Base-by-base conservation (phyloP, 2,329 filamentous ascomycete species). In the Arthrinium puccinioides region DNA sequence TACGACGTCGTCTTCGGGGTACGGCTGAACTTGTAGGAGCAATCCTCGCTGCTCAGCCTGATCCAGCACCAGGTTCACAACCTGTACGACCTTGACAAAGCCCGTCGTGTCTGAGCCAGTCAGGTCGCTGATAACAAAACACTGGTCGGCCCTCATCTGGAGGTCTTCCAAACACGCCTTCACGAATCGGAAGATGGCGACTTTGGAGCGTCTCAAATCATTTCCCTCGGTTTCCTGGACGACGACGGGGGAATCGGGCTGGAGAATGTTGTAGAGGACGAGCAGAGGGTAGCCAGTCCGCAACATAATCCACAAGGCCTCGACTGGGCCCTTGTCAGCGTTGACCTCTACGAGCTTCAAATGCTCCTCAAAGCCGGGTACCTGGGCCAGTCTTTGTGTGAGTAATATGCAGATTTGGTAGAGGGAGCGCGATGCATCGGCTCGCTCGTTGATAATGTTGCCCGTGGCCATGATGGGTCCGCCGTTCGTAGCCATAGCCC, bases 401-500 rank as follows among this genome's bases (percentile, higher is more conserved):
- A 97, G 70, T 37, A 82, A 80, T 48, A 94, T 75, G 60, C 92
- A 97, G 60, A 94, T 95, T 62, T 97, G 90, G 62, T 95, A 98
- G 18, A 98, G 77, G 9, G 89, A 96, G 42, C 83, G 76, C 39
- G 86, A 87, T 47, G 92, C 89, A 59, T 95, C 89, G 58, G 89
- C 92, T 59, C 87, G 85, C 62, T 90, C 86, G 65, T 98, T 98
- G 71, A 98, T 95, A 60, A 98, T 94, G 62, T 95, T 96, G 60
- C 85, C 76, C 42, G 84, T 87, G 43, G 88, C 84, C 52, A 87
- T 67, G 44, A 89, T 76, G 42, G 76, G 76, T 31, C 79, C 79
- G 42, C 32, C 24, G 11, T 24, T 28, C 25, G 70, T 76, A 32
- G 70, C 65, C 9, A 52, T 46, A 36, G 62, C 43, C n/a, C 50